Base-by-base conservation (phyloP, 495 filamentous ascomycete species). In the Tirmania nivea region DNA sequence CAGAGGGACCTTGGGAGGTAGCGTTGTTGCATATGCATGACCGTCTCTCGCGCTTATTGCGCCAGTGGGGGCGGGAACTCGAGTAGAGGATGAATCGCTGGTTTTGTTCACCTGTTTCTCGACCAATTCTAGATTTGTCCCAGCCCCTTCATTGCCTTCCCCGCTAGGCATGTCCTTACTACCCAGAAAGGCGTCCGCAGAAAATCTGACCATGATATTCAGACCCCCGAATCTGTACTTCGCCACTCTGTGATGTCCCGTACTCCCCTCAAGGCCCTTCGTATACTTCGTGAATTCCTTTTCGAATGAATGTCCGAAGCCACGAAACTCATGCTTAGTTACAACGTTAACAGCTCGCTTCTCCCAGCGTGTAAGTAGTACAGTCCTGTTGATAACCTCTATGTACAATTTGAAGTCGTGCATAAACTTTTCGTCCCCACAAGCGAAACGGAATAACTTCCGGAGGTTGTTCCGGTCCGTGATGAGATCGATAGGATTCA, bases 391-490 rank as follows among this genome's bases (percentile, higher is more conserved):
- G 17, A 54, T 34, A 19, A 42, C 57, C 52, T 77, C 72, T 17
- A 74, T 55, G 1, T 67, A 47, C 39, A 77, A 73, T 10, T 65
- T 66, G 53, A 74, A 75, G 16, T 59, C 34, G 21, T 68, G 17
- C 12, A 14, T 45, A 45, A 19, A 4, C 12, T 45, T 19, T 6
- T 14, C 3, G 3, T 14, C 3, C 8, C 39, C 14, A 8, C 39
- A 19, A 14, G 9, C 39, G 55, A 75, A 76, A 2, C 63, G 58
- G 14, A 76, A 65, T 34, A 77, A 67, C 54, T 74, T 72, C 34
- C 73, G 73, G 39, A 78, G 65, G 54, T 72, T 76, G 55, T 69
- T 71, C 36, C 73, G 67, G 55, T 78, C 74, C 7, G 69, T 73
- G 34, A 76, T 63, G 25, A 76, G 51, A 55, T 77, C 70, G 42